These are phyloP conservation scores for Moricandia moricandioides DNA, from an alignment of 345 rosid genomes.

Conservation along the genomic window DNA sequence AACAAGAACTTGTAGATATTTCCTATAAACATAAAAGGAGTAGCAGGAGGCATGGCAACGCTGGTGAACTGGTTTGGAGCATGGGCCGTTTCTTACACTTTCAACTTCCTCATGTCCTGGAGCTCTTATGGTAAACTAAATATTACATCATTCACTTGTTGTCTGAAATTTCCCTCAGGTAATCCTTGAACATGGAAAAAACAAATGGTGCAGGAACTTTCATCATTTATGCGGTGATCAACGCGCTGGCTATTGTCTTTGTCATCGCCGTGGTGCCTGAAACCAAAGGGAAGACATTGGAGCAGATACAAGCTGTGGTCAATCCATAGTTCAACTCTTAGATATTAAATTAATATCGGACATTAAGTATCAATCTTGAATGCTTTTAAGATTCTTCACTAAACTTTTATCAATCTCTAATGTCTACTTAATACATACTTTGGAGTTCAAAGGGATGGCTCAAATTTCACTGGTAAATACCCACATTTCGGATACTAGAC, in stretches of 20 bases:
- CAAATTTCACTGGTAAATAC: background rate
- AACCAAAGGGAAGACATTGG: slow-evolving; percentile 86
- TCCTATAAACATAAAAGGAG: slow-evolving; percentile 90
- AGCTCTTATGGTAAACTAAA: slow-evolving; percentile 68
- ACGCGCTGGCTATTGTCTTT: slow-evolving; percentile 57
- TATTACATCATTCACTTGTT: background rate
- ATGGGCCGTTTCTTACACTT: slow-evolving; percentile 89
- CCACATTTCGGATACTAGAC: no score
- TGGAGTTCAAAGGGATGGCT: background rate
- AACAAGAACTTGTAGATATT: slow-evolving; percentile 58
- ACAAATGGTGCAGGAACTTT: slow-evolving; percentile 53
- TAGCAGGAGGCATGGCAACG: slow-evolving; percentile 83
- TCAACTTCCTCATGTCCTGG: slow-evolving; percentile 89
- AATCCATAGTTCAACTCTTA: slow-evolving; percentile 38
- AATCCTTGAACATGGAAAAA: background rate
- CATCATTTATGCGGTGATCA: slow-evolving; percentile 68
- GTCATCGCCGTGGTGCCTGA: slow-evolving; percentile 68
- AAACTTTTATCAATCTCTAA: background rate
- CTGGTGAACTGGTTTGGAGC: slow-evolving; percentile 96
- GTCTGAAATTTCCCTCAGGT: background rate
- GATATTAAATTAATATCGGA: background rate
- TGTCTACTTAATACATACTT: background rate
- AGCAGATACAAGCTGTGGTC: slow-evolving; percentile 80
- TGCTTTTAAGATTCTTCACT: background rate
- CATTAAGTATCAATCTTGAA: background rate